Conservation (phyloP, 1,284 basidiomycete species). For the Cutaneotrichosporon daszewskae region DNA sequence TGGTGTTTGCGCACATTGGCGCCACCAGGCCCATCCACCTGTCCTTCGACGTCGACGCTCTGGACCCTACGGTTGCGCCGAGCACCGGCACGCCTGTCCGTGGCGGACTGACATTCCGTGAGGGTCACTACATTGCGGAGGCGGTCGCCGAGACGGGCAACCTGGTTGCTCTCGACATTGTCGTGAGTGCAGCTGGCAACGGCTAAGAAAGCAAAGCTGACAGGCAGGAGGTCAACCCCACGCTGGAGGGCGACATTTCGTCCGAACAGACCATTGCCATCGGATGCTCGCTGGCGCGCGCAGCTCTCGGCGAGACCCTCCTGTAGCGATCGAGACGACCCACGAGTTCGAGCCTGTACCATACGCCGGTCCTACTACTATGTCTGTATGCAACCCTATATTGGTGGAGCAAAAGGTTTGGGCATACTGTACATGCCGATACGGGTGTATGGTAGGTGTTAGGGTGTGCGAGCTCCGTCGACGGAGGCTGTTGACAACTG, state of each 20-base stretch:
- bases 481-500: too few species aligned
- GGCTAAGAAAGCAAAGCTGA: constrained; percentile 5
- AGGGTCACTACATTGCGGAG: constrained; percentile 89
- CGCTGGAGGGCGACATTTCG: constrained; percentile 62
- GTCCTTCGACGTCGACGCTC: constrained; percentile 92
- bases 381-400: too few species aligned
- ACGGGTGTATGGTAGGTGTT: too few species aligned
- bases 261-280: constrained; percentile 86
- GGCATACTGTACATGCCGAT: too few species aligned
- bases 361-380: too few species aligned
- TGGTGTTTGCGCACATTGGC: constrained; percentile 92
- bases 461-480: too few species aligned
- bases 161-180: constrained; percentile 83
- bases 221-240: constrained; percentile 91
- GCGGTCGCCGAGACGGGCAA: constrained; percentile 87
- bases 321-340: constrained; percentile 27
- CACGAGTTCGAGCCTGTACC: background rate
- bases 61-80: constrained; percentile 90
- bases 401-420: too few species aligned
- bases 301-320: constrained; percentile 71
- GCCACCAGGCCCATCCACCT: constrained; percentile 86
- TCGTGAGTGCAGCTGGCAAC: constrained; percentile 56
- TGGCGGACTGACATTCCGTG: constrained; percentile 92
- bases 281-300: constrained; percentile 84
- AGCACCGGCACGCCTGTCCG: constrained; percentile 64